Percentiles rank a stretch among this genome's conserved stretches.
These are phyloP conservation scores for Boletus barrowsii DNA, from an alignment of 768 basidiomycete genomes.

Conservation along the genomic window DNA sequence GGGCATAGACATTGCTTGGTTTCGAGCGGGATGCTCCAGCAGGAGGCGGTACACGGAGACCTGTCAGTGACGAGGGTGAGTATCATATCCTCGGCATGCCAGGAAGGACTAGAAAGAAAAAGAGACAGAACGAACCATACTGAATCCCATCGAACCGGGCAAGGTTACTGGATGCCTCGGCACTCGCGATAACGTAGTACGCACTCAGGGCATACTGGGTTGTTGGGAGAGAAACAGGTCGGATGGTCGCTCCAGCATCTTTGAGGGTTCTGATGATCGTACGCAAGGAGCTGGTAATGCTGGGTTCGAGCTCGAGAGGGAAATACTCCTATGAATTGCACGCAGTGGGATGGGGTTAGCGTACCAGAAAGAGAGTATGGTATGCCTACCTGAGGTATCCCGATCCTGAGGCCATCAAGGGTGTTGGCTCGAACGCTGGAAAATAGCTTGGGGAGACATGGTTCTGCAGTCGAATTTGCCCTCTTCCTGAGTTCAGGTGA, in stretches of 20 bases:
- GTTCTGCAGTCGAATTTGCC: conserved; percentile 30
- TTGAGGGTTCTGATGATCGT: conserved; percentile 40
- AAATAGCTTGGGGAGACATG: background rate
- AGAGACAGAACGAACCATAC: conserved; percentile 54
- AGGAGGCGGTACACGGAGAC: conserved; percentile 46
- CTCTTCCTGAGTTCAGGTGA: conserved; percentile 36
- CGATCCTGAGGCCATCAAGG: conserved; percentile 61
- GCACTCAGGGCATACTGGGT: conserved; percentile 78
- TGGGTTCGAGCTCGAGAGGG: conserved; percentile 56
- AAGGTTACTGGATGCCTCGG: conserved; percentile 91
- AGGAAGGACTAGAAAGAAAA: background rate
- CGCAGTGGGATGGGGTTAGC: background rate
- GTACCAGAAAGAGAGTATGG: background rate
- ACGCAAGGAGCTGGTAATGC: conserved; percentile 46
- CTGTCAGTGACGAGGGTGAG: conserved; percentile 30
- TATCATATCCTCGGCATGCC: background rate
- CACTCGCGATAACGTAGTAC: conserved; percentile 94
- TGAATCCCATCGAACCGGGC: conserved; percentile 87
- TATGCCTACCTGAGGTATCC: conserved; percentile 65
- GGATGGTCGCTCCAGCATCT: conserved; percentile 59
- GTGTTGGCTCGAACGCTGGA: conserved; percentile 1
- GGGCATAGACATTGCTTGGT: conserved; percentile 58
- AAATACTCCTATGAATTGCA: conserved; percentile 64
- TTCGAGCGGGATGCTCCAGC: conserved; percentile 43
- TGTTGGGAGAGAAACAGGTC: conserved; percentile 71